Base-by-base conservation (phyloP, 169 alveolate species). In the Theileria luwenshuni region DNA sequence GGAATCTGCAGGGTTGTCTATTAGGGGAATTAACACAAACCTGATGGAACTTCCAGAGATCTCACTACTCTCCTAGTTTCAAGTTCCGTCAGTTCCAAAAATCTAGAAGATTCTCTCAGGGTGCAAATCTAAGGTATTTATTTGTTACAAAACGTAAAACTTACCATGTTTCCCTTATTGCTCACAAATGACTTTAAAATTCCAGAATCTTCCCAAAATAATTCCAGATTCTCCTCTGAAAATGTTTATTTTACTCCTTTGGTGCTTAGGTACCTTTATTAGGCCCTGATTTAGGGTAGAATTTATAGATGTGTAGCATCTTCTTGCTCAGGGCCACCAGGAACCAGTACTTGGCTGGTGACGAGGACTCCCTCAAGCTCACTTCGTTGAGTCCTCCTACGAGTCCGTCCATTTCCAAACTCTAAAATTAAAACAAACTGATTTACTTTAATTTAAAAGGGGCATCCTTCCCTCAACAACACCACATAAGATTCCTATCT, bases 291-390 rank as follows among this genome's bases (percentile, higher is more conserved):
- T 51, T 65, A 56, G 87, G 87, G 19, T 71, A 54, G 28, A 79
- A 79, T 33, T 61, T 28, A 65, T 71, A 71, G 15, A 79, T 27
- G 70, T 79, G 83, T 35, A 68, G 15, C 17, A 59, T 41, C 67
- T 60, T 69, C 60, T 79, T 79, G 33, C 87, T 69, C 59, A 68
- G 77, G 8, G 87, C 87, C 13, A 79, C 73, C 54, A 79, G 51
- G 41, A 56, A 72, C 87, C 87, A 79, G 49, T 79, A 69, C 23
- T 68, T 47, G 38, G 17, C 15, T 8, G 51, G 32, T 17, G 19
- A 6, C n/a, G 76, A n/a, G 12, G 47, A 41, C 5, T 17, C 61
- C 35, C 87, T 67, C 58, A 79, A 25, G 27, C 73, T 70, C 25
- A 79, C 60, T 13, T 71, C 62, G 25, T 52, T 73, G 32, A 79